Conservation (phyloP, 805 yeast genomes). For the Lipomyces kockii region DNA sequence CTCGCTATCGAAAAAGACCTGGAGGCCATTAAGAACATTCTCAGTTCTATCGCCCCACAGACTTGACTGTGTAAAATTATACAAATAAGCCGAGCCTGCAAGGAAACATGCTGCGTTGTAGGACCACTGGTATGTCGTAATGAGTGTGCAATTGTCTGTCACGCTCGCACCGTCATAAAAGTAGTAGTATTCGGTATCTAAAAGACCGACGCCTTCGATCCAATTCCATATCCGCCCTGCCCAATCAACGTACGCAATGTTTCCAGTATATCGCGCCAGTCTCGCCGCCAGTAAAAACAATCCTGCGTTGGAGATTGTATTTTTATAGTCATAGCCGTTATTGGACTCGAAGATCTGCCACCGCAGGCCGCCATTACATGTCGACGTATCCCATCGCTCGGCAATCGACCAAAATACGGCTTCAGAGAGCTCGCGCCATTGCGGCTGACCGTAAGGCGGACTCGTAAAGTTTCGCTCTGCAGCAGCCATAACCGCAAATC, state of each 20-base stretch:
- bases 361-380: conserved; percentile 87
- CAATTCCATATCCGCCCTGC: conserved; percentile 78
- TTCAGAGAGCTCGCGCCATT: conserved; percentile 84
- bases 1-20: conserved; percentile 52
- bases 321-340: conserved; percentile 90
- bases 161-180: conserved; percentile 58
- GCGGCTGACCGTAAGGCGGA: conserved; percentile 62
- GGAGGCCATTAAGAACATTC: conserved; percentile 59
- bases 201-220: conserved; percentile 57
- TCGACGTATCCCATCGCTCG: conserved; percentile 74
- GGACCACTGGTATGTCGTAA: conserved; percentile 74
- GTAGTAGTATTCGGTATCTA: conserved; percentile 44
- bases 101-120: conserved; percentile 82
- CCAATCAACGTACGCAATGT: conserved; percentile 69
- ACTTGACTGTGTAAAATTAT: conserved; percentile 68
- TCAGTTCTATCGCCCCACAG: conserved; percentile 69
- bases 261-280: conserved; percentile 77
- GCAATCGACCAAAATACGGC: conserved; percentile 92
- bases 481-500: conserved; percentile 87
- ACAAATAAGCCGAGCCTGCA: conserved; percentile 80
- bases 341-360: conserved; percentile 98
- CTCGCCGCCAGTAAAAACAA: conserved; percentile 81
- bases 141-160: conserved; percentile 62
- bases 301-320: conserved; percentile 82
- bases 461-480: conserved; percentile 85